A percentile compares a stretch with the other conserved stretches of the same genome.
Evolutionary conservation across 768 basidiomycete species (phyloP).

Genomic region (Hypholoma sublateritium): DNA sequence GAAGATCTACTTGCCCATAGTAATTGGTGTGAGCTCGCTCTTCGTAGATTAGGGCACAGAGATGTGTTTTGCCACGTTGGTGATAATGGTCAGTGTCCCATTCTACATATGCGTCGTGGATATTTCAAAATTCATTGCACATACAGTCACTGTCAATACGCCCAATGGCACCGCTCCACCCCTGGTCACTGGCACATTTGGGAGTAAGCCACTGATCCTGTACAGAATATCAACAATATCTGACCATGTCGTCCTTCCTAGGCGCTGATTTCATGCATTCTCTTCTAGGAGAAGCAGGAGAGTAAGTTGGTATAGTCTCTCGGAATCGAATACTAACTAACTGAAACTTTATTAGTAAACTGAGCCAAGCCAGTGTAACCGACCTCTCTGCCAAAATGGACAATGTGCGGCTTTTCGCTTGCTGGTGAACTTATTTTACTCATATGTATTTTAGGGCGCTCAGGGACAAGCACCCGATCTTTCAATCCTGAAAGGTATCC

Average conservation of each 20-base stretch:
- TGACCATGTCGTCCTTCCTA: constrained; percentile 8
- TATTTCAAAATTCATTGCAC: constrained; percentile 13
- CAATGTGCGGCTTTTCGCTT: constrained; percentile 24
- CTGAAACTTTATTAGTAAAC: constrained; percentile 33
- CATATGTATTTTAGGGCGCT: constrained; percentile 31
- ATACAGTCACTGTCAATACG: constrained; percentile 44
- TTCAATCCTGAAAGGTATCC: constrained; percentile 37
- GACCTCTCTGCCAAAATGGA: constrained; percentile 54
- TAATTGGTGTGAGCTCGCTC: constrained; percentile 77
- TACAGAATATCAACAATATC: not conserved
- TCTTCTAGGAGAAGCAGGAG: constrained; percentile 63
- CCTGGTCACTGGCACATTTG: constrained; percentile 69
- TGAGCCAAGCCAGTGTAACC: constrained; percentile 62
- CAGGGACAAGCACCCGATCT: constrained; percentile 32
- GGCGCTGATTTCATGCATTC: constrained; percentile 66
- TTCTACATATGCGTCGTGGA: not conserved
- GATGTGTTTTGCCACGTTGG: constrained; percentile 84
- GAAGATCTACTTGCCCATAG: constrained; percentile 79
- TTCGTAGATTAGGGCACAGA: constrained; percentile 66
- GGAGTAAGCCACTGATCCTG: constrained; percentile 30
- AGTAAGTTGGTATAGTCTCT: constrained; percentile 35
- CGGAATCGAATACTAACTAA: not conserved
- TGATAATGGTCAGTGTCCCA: constrained; percentile 40
- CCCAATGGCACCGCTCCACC: constrained; percentile 59
- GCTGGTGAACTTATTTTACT: not conserved